Percentiles rank a stretch among this genome's conserved stretches.
Conservation (phyloP, 2,329 filamentous ascomycete species). For the Aspergillus unguis region DNA sequence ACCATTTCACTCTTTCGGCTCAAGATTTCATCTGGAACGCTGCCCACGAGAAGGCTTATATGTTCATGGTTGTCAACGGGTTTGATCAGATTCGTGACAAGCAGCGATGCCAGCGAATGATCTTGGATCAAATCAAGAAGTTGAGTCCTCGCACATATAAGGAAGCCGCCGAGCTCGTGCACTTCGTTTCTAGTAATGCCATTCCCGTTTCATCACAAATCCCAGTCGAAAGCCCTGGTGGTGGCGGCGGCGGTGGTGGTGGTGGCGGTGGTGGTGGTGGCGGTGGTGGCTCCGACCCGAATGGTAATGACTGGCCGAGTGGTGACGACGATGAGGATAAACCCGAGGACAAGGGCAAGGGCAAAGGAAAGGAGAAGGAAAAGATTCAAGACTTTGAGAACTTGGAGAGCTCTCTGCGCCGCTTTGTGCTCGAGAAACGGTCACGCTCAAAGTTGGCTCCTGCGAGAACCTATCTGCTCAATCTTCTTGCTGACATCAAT, state of each 20-base stretch:
- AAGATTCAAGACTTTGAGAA: conserved; percentile 87
- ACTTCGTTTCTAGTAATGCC: conserved; percentile 96
- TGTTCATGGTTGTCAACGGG: conserved; percentile 98
- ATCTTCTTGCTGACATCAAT: conserved; percentile 83
- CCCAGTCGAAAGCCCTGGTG: conserved; percentile 47
- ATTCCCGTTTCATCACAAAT: conserved; percentile 69
- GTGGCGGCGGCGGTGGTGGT: conserved; percentile 51
- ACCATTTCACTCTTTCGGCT: conserved; percentile 96
- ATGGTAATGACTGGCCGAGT: conserved; percentile 21
- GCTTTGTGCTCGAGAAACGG: conserved; percentile 94
- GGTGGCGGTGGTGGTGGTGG: conserved; percentile 52
- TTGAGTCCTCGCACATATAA: conserved; percentile 93
- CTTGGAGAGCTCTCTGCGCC: conserved; percentile 80
- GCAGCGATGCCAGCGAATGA: conserved; percentile 84
- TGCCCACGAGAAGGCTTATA: conserved; percentile 94
- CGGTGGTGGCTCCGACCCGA: conserved; percentile 52
- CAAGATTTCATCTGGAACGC: conserved; percentile 97
- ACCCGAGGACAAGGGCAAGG: conserved; percentile 60
- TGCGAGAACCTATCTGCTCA: conserved; percentile 90
- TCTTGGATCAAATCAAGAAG: conserved; percentile 80
- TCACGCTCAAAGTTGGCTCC: conserved; percentile 93
- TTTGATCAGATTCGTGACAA: conserved; percentile 94
- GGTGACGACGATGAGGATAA: conserved; percentile 55
- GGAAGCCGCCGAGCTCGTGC: conserved; percentile 86
- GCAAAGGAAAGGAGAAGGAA: conserved; percentile 84